Base-by-base conservation (phyloP, 805 yeast genomes). In the Candida maesae region DNA sequence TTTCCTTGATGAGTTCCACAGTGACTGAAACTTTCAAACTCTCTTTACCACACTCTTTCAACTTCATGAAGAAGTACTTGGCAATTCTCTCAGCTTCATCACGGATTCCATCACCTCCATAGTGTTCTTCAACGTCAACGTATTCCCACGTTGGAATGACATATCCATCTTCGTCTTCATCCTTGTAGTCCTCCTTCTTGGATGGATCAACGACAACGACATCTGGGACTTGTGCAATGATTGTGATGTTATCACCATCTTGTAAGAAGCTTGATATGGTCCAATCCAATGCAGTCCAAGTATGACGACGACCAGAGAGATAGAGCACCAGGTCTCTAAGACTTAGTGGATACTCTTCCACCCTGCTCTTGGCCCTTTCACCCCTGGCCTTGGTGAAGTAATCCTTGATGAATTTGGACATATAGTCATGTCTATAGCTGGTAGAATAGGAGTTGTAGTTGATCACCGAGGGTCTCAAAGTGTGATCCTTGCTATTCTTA, bases 211-310 rank as follows among this genome's bases (percentile, higher is more conserved):
- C 24, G 2, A 44, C 43, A 17, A 44, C 36, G 10, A 33, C 38
- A 2, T 41, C 47, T 14, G 59, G 59, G 8, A 53, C 37, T 21
- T 52, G 55, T 12, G 47, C 35, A 6, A 50, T 32, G 3, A 56
- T 26, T 7, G 47, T 35, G 26, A 56, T 27, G n/a, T 52, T 51
- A 25, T 56, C 61, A 32, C 61, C 61, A 42, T 55, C 52, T 31
- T 42, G 23, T 8, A 53, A 27, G 20, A 35, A 41, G 12, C 49
- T 46, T 24, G 47, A 41, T n/a, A 56, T 19, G 6, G 51, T 34
- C 52, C 54, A 56, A 31, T 54, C 54, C 18, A 56, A 34, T 1
- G 58, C 48, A 18, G 39, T 33, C 61, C 61, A 56, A 6, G 59
- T 52, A 33, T 51, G 53, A 21, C 32, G 37, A 17, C 52, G 36